Evolutionary conservation across 495 filamentous ascomycete genomes (phyloP).

Genomic region (Aspergillus saccharolyticus): DNA sequence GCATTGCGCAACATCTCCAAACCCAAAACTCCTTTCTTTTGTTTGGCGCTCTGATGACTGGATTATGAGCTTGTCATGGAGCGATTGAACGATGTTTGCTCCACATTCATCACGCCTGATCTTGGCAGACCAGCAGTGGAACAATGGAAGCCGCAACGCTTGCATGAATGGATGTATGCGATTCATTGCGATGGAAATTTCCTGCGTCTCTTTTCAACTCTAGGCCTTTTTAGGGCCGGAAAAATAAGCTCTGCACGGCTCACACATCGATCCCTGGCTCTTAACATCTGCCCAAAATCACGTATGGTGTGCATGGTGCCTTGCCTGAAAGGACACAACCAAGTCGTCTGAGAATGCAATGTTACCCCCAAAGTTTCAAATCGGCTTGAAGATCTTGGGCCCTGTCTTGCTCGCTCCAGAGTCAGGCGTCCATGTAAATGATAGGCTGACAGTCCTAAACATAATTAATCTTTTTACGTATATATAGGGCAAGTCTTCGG

Average conservation of each 20-base stretch:
- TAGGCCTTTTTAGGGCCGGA: neutral
- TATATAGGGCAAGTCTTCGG: neutral
- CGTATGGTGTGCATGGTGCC: constrained; percentile 10
- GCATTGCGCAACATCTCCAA: neutral
- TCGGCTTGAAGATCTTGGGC: constrained; percentile 3
- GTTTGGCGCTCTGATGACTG: neutral
- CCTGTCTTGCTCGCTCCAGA: constrained; percentile 11
- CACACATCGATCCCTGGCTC: neutral
- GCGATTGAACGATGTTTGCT: neutral
- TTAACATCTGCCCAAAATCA: constrained; percentile 1
- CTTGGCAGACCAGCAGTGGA: neutral
- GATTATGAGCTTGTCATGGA: neutral
- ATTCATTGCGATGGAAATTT: neutral
- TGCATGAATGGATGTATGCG: neutral
- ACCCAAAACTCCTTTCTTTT: neutral
- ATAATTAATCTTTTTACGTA: neutral
- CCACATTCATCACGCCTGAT: neutral
- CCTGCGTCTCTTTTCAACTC: neutral
- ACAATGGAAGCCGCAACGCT: neutral
- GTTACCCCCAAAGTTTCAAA: constrained; percentile 24
- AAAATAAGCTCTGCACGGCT: neutral
- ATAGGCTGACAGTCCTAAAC: neutral
- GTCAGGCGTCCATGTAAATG: constrained; percentile 4
- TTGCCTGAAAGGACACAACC: constrained; percentile 19
- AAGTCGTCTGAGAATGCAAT: constrained; percentile 22